Percentiles rank a stretch among this genome's conserved stretches.
phyloP scores from a whole-genome alignment of 2,329 filamentous ascomycete species.

The Fusarium virguliforme region DNA sequence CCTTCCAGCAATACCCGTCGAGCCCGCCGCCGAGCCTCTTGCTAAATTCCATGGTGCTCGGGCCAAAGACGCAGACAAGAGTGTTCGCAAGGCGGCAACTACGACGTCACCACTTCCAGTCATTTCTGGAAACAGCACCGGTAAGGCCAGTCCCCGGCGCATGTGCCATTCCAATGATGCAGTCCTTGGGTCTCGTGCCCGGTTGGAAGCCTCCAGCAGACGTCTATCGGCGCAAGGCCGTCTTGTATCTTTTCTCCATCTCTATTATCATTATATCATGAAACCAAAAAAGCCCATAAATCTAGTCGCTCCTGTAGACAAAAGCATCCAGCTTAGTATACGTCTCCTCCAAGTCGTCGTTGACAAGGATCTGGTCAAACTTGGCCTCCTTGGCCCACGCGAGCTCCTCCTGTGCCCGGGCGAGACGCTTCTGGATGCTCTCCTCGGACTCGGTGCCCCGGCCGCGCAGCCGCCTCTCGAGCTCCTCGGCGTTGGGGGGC shows the following conservation, averaged over 20 bases:
- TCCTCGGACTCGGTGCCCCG: slow-evolving; percentile 85
- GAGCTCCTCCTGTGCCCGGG: slow-evolving; percentile 81
- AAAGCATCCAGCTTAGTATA: slow-evolving; percentile 69
- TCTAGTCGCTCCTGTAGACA: slow-evolving; percentile 56
- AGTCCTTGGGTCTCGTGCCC: background rate
- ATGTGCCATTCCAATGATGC: background rate
- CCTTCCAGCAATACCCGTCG: slow-evolving; percentile 14
- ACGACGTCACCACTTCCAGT: background rate
- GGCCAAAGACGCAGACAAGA: no score
- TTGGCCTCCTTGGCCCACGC: slow-evolving; percentile 79
- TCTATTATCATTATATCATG: slow-evolving; percentile 4
- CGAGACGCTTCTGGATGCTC: slow-evolving; percentile 77
- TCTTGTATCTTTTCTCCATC: slow-evolving; percentile 3
- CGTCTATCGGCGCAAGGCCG: background rate
- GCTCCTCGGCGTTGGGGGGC: slow-evolving; percentile 81
- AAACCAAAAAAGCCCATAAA: background rate
- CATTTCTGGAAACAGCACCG: background rate
- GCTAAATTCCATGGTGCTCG: background rate
- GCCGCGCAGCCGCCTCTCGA: slow-evolving; percentile 83
- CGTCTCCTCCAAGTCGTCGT: slow-evolving; percentile 65
- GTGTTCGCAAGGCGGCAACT: no score
- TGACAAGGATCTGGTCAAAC: slow-evolving; percentile 57
- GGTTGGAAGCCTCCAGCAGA: background rate
- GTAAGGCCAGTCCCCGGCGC: background rate
- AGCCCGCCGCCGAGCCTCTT: slow-evolving; percentile 7